Percentiles rank a stretch among this genome's conserved stretches.
phyloP scores from a whole-genome alignment of 345 rosid species.

The Citrus glauca region DNA sequence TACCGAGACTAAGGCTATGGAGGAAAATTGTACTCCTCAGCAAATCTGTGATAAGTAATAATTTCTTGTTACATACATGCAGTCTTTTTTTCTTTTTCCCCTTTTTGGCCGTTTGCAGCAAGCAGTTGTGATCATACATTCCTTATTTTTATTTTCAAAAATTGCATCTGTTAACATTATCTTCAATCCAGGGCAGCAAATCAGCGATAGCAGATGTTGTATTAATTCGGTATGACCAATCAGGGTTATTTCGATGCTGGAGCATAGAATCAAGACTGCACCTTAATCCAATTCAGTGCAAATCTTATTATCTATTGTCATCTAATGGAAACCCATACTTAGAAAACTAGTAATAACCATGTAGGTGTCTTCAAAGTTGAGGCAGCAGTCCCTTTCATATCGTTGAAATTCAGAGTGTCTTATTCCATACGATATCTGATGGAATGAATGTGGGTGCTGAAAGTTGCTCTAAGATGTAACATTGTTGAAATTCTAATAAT shows the following conservation, averaged over 20 bases:
- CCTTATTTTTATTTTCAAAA: too few relatives aligned
- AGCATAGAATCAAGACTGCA: neutral
- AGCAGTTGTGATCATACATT: too few relatives aligned
- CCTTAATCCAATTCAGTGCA: neutral
- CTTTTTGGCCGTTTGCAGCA: too few relatives aligned
- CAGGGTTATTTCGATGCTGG: too few relatives aligned
- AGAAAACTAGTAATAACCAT: neutral
- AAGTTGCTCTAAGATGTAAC: neutral
- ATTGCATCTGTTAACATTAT: too few relatives aligned
- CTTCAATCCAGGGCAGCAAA: too few relatives aligned
- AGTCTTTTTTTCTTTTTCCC: too few relatives aligned
- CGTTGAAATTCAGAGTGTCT: too few relatives aligned
- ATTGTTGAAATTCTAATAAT: neutral
- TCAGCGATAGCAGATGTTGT: too few relatives aligned
- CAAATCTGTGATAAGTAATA: slow-evolving; percentile 35
- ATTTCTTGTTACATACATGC: neutral
- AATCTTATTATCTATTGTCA: neutral
- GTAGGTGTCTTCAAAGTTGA: neutral
- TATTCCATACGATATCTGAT: neutral
- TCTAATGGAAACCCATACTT: neutral
- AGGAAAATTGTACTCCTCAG: slow-evolving; percentile 31
- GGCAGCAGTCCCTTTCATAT: neutral
- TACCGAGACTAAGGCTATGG: slow-evolving; percentile 37
- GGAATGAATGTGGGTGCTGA: neutral
- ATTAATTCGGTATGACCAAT: too few relatives aligned